Evolutionary conservation across 1,139 yeast genomes (phyloP).

Genomic region (Hyphopichia pseudoburtonii): DNA sequence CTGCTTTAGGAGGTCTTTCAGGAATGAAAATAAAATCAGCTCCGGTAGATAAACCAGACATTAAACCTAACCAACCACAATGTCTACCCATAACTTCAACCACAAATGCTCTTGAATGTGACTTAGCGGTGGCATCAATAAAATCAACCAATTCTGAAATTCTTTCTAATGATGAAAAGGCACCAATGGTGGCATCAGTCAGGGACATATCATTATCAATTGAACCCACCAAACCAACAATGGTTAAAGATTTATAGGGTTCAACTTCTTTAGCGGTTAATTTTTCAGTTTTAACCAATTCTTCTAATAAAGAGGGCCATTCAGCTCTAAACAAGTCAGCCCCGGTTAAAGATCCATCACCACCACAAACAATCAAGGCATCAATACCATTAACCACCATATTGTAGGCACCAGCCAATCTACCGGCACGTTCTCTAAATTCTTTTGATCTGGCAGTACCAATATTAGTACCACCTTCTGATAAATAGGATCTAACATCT

Average conservation of each 20-base stretch:
- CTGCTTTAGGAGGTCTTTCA: slow-evolving; percentile 73
- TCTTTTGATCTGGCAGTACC: slow-evolving; percentile 94
- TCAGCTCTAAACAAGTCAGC: slow-evolving; percentile 92
- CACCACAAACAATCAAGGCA: slow-evolving; percentile 97
- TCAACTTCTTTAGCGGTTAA: slow-evolving; percentile 57
- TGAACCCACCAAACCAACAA: slow-evolving; percentile 94
- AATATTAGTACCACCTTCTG: slow-evolving; percentile 91
- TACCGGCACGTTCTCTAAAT: slow-evolving; percentile 81
- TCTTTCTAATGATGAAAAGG: slow-evolving; percentile 89
- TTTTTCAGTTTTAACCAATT: slow-evolving; percentile 54
- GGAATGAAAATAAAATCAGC: slow-evolving; percentile 95
- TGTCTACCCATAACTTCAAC: slow-evolving; percentile 99
- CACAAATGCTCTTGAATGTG: slow-evolving; percentile 96
- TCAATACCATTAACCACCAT: slow-evolving; percentile 88
- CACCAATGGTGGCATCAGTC: slow-evolving; percentile 96
- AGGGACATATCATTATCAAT: slow-evolving; percentile 97
- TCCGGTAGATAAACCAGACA: slow-evolving; percentile 95
- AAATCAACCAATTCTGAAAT: slow-evolving; percentile 92
- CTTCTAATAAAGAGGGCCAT: slow-evolving; percentile 85
- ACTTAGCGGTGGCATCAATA: slow-evolving; percentile 94
- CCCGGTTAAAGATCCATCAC: slow-evolving; percentile 97
- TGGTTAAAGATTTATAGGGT: slow-evolving; percentile 72
- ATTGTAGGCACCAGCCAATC: slow-evolving; percentile 79
- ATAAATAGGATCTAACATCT: slow-evolving; percentile 88
- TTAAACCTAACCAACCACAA: slow-evolving; percentile 97